Conservation (phyloP, 306 rosid species). For the Trifolium repens region DNA sequence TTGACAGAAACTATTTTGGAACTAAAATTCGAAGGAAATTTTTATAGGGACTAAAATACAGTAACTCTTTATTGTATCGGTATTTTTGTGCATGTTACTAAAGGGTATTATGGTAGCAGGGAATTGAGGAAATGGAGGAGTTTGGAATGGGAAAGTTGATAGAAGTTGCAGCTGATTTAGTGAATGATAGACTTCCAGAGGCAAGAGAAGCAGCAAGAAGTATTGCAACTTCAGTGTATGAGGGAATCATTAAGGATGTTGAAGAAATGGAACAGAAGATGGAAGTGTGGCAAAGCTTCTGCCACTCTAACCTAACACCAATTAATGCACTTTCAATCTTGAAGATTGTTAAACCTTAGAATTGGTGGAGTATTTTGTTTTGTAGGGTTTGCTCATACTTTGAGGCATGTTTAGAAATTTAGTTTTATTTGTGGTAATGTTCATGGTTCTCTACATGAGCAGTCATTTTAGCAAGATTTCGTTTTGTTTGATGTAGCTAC, state of each 20-base stretch:
- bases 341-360: conserved; percentile 64
- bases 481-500: conserved; percentile 4
- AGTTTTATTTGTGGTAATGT: conserved; percentile 37
- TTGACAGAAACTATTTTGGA: no score
- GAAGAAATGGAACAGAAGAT: conserved; percentile 69
- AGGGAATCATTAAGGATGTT: conserved; percentile 54
- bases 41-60: no score
- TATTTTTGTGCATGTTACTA: not conserved
- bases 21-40: no score
- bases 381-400: conserved; percentile 20
- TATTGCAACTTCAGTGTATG: conserved; percentile 58
- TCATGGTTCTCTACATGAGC: conserved; percentile 48
- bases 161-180: conserved; percentile 70
- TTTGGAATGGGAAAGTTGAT: conserved; percentile 66
- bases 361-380: not conserved
- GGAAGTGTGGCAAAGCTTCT: conserved; percentile 84
- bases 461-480: conserved; percentile 3
- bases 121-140: conserved; percentile 69
- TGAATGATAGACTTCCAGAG: conserved; percentile 90
- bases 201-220: conserved; percentile 94
- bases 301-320: conserved; percentile 71
- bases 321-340: conserved; percentile 67
- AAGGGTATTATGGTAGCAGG: conserved; percentile 50
- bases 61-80: not conserved
- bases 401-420: conserved; percentile 25